Percentiles rank a stretch among this genome's conserved stretches.
Conservation (phyloP, 169 alveolate species). For the Cyclospora cayetanensis region DNA sequence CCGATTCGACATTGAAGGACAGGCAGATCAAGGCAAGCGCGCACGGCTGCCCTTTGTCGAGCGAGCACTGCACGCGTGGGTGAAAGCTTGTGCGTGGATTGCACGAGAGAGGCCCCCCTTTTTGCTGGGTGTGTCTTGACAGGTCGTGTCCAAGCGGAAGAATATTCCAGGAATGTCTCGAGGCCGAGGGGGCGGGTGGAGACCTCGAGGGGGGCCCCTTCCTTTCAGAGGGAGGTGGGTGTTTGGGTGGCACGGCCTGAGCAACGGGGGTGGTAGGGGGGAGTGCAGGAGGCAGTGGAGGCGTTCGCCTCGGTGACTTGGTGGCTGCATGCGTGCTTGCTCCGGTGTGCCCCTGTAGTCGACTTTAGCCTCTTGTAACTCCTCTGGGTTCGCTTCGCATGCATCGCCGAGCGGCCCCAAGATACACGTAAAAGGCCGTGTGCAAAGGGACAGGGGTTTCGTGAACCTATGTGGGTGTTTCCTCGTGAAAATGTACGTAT, state of each 20-base stretch:
- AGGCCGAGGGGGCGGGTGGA: constrained; percentile 68
- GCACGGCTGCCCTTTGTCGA: constrained; percentile 81
- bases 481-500: too few relatives aligned
- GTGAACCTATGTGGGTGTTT: too few relatives aligned
- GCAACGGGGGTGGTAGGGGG: neutral
- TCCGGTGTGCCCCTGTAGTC: too few relatives aligned
- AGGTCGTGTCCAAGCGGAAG: constrained; percentile 73
- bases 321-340: neutral
- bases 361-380: too few relatives aligned
- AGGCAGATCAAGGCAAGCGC: constrained; percentile 89
- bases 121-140: neutral
- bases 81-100: neutral
- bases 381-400: too few relatives aligned
- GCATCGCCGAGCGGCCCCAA: too few relatives aligned
- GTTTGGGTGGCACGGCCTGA: neutral
- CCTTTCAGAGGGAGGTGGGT: constrained; percentile 10
- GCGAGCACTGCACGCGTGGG: neutral
- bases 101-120: neutral
- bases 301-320: neutral
- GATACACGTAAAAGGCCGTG: too few relatives aligned
- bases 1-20: constrained; percentile 91
- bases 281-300: neutral
- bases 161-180: constrained; percentile 72
- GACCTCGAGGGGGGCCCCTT: constrained; percentile 25
- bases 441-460: too few relatives aligned